These are phyloP conservation scores for Quercus berberidifolia DNA, from an alignment of 306 rosid genomes.

Conservation along the genomic window DNA sequence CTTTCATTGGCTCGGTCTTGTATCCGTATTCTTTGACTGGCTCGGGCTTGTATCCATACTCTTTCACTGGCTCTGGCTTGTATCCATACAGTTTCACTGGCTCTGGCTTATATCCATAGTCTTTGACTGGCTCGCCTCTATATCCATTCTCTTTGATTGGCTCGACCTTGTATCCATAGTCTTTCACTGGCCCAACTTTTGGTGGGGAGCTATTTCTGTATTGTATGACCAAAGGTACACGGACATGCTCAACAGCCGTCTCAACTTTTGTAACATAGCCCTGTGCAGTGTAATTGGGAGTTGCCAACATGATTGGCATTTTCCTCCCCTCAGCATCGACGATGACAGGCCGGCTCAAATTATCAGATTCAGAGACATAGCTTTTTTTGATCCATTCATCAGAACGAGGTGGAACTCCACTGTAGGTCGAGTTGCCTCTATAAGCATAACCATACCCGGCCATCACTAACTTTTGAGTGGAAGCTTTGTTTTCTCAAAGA, in stretches of 20 bases:
- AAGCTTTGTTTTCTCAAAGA: background rate
- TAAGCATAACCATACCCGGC: conserved; percentile 20
- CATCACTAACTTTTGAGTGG: conserved; percentile 27
- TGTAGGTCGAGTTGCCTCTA: conserved; percentile 23
- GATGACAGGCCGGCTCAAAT: conserved; percentile 7
- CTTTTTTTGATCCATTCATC: conserved; percentile 19
- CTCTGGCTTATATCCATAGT: background rate
- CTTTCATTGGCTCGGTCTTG: too few species aligned
- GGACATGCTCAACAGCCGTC: conserved; percentile 15
- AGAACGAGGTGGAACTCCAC: background rate
- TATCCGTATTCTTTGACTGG: background rate
- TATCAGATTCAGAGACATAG: background rate
- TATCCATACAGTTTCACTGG: too few species aligned
- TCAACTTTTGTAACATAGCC: conserved; percentile 15
- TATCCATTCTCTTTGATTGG: too few species aligned
- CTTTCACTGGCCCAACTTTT: background rate
- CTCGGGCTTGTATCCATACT: too few species aligned
- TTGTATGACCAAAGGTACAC: background rate
- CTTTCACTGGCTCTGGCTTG: too few species aligned
- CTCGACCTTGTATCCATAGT: conserved; percentile 6
- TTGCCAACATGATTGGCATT: background rate
- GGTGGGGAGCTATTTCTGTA: background rate
- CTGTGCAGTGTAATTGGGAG: background rate
- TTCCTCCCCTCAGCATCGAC: conserved; percentile 13
- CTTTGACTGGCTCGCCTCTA: conserved; percentile 13